Conservation (phyloP, 768 basidiomycete genomes). For the Termitomyces heimii region DNA sequence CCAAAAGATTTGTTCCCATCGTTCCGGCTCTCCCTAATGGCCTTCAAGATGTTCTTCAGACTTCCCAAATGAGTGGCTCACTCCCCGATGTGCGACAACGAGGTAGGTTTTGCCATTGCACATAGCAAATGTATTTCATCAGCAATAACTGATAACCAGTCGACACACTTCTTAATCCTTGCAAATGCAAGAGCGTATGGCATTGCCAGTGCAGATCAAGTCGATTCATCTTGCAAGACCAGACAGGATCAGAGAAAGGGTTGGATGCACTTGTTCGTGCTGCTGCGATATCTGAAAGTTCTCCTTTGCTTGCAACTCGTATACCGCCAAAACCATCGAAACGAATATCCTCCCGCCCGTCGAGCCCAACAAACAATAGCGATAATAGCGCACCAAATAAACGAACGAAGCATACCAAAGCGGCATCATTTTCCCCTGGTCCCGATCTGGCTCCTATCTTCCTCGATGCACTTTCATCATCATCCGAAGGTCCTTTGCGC, state of each 20-base stretch:
- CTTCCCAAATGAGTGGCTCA: constrained; percentile 18
- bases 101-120: constrained; percentile 28
- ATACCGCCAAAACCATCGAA: constrained; percentile 9
- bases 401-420: constrained; percentile 22
- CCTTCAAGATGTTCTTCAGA: constrained; percentile 46
- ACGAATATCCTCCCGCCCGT: constrained; percentile 21
- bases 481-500: constrained; percentile 12
- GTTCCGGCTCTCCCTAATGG: constrained; percentile 72
- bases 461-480: constrained; percentile 19
- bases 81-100: constrained; percentile 42
- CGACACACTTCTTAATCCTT: constrained; percentile 58
- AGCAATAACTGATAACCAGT: constrained; percentile 30
- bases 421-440: constrained; percentile 17
- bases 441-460: constrained; percentile 48
- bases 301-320: constrained; percentile 8
- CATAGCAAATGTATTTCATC: constrained; percentile 5
- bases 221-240: constrained; percentile 1
- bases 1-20: constrained; percentile 64
- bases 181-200: constrained; percentile 50
- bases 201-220: constrained; percentile 43
- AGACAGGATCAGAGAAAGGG: constrained; percentile 7
- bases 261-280: constrained; percentile 31
- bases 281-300: constrained; percentile 26
- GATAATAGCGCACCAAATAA: constrained; percentile 20
- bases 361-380: constrained; percentile 22